Evolutionary conservation across 2,329 filamentous ascomycete genomes (phyloP).

Genomic region (Lachnellula arida): DNA sequence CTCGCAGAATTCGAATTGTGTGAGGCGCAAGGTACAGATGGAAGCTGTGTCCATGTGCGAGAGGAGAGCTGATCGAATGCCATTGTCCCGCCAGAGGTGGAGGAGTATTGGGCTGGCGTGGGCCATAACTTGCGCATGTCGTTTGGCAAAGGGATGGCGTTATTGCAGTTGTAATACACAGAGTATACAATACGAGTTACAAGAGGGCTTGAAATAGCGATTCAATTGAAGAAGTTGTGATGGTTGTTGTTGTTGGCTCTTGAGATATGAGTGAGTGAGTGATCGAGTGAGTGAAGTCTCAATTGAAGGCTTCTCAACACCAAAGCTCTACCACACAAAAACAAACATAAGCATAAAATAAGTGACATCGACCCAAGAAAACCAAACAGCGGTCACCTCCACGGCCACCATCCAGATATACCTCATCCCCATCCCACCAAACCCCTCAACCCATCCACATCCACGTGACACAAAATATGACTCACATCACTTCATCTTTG

Average conservation of each 20-base stretch:
- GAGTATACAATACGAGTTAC: background rate
- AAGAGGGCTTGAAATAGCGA: background rate
- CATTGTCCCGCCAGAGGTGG: conserved; percentile 31
- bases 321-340: background rate
- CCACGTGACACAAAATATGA: conserved; percentile 4
- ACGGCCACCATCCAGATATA: background rate
- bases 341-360: background rate
- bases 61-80: conserved; percentile 25
- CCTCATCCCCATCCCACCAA: background rate
- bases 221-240: background rate
- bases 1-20: conserved; percentile 66
- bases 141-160: conserved; percentile 7
- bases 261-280: background rate
- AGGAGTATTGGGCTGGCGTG: conserved; percentile 25
- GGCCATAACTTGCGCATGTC: conserved; percentile 34
- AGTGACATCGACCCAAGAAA: background rate
- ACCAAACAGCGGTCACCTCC: background rate
- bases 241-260: background rate
- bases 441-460: background rate
- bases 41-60: conserved; percentile 26
- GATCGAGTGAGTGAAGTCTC: background rate
- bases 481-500: background rate
- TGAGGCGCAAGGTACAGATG: conserved; percentile 56
- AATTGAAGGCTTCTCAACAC: background rate
- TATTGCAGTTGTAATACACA: conserved; percentile 1